These are phyloP conservation scores for Neckera pumila DNA, from an alignment of 225 moss, liverwort and hornwort genomes.

Conservation along the genomic window DNA sequence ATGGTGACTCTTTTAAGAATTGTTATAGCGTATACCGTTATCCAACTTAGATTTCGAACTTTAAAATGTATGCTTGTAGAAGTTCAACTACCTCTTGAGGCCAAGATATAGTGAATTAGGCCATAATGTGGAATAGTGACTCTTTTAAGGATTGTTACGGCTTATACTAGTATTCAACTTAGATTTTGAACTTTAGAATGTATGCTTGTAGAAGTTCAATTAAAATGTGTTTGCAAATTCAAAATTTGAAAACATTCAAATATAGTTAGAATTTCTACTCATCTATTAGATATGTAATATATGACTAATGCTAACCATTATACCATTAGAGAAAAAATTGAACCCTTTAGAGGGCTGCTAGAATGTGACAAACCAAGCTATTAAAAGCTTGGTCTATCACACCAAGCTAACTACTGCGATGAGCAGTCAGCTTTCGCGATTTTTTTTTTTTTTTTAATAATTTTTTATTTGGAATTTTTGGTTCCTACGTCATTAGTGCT, in stretches of 20 bases:
- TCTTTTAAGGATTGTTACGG: background rate
- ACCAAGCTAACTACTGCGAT: too few species aligned
- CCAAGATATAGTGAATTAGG: too few species aligned
- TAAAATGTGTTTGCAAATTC: background rate
- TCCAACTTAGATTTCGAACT: background rate
- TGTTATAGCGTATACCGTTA: background rate
- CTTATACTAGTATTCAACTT: accelerated
- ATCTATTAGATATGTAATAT: background rate
- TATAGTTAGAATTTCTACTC: background rate
- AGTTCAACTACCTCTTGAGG: background rate
- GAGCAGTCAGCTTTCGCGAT: too few species aligned
- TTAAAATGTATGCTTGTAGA: too few species aligned
- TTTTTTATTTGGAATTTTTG: too few species aligned
- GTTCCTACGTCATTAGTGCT: too few species aligned
- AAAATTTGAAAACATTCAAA: background rate
- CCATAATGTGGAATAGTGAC: background rate
- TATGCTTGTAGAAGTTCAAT: background rate
- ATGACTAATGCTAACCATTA: accelerated
- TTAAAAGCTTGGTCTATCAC: too few species aligned
- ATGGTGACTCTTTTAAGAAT: background rate
- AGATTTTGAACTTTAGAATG: background rate
- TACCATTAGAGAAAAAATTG: too few species aligned
- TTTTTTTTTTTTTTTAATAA: too few species aligned
- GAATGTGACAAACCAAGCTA: too few species aligned
- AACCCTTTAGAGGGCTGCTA: too few species aligned